Conservation (phyloP, 1,284 basidiomycete genomes). For the Moesziomyces sp. region DNA sequence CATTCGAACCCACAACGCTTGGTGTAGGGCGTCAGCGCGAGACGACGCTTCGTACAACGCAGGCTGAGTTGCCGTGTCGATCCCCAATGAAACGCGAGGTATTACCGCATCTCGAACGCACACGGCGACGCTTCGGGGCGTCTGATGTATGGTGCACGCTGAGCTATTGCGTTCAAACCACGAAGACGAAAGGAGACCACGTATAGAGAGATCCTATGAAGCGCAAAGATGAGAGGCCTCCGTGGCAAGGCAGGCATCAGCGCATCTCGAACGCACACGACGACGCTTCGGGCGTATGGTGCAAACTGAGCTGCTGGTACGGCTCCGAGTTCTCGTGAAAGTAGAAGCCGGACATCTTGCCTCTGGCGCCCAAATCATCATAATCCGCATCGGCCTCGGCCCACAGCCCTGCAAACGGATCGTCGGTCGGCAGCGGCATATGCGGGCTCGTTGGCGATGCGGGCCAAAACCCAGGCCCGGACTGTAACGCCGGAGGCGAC, state of each 20-base stretch:
- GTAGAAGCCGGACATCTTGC: slow-evolving; percentile 86
- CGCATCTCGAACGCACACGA: slow-evolving; percentile 69
- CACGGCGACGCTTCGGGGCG: no score
- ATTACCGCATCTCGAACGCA: no score
- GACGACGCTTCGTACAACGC: no score
- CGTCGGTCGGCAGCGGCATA: slow-evolving; percentile 7
- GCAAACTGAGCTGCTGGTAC: slow-evolving; percentile 72
- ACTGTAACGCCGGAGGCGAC: slow-evolving; percentile 18
- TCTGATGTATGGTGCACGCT: no score
- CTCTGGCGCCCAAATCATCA: slow-evolving; percentile 40
- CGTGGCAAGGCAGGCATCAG: slow-evolving; percentile 25
- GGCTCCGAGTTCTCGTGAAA: slow-evolving; percentile 90
- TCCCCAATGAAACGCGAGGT: no score
- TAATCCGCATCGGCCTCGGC: slow-evolving; percentile 7
- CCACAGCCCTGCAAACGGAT: slow-evolving; percentile 19
- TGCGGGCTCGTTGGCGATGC: slow-evolving; percentile 29
- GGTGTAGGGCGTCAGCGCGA: no score
- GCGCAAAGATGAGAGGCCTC: no score
- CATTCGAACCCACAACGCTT: no score
- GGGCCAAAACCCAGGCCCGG: slow-evolving; percentile 40
- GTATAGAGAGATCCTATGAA: no score
- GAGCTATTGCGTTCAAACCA: no score
- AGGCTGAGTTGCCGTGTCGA: no score
- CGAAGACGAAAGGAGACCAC: no score
- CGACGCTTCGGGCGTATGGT: slow-evolving; percentile 67